Percentiles rank a stretch among this genome's conserved stretches.
phyloP scores from a whole-genome alignment of 2,329 filamentous ascomycete species.

The Aspergillus ochraceus region DNA sequence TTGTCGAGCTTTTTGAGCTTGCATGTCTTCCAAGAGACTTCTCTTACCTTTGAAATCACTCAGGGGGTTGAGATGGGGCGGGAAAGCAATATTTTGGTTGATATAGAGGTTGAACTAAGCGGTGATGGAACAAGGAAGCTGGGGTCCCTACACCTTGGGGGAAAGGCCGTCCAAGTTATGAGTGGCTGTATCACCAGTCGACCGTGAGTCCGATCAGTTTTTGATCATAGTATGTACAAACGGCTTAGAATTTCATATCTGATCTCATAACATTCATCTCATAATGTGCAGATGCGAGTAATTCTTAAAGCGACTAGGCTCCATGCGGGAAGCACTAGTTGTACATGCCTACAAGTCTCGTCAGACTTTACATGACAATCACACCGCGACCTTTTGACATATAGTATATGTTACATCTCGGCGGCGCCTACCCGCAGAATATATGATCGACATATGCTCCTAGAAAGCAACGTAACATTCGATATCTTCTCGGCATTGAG shows the following conservation, averaged over 20 bases:
- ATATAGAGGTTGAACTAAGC: slow-evolving; percentile 23
- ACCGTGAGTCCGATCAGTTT: neutral
- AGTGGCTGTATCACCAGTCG: neutral
- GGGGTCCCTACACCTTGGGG: slow-evolving; percentile 30
- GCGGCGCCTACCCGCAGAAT: too few species aligned
- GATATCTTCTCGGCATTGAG: neutral
- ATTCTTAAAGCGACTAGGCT: too few species aligned
- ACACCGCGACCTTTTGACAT: neutral
- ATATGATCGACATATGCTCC: neutral
- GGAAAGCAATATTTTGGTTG: slow-evolving; percentile 40
- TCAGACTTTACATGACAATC: too few species aligned
- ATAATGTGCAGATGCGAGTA: too few species aligned
- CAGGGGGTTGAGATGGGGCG: slow-evolving; percentile 70
- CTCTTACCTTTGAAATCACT: slow-evolving; percentile 52
- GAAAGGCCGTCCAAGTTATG: slow-evolving; percentile 28
- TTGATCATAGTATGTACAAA: too few species aligned
- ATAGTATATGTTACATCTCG: neutral
- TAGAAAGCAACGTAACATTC: neutral
- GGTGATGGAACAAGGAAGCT: slow-evolving; percentile 21
- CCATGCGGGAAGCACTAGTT: too few species aligned
- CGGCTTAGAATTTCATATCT: too few species aligned
- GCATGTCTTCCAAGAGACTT: slow-evolving; percentile 30
- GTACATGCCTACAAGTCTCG: too few species aligned
- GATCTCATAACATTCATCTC: too few species aligned
- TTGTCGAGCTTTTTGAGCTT: slow-evolving; percentile 57